These are phyloP conservation scores for Neurospora pannonica DNA, from an alignment of 495 filamentous ascomycete genomes.

Conservation along the genomic window DNA sequence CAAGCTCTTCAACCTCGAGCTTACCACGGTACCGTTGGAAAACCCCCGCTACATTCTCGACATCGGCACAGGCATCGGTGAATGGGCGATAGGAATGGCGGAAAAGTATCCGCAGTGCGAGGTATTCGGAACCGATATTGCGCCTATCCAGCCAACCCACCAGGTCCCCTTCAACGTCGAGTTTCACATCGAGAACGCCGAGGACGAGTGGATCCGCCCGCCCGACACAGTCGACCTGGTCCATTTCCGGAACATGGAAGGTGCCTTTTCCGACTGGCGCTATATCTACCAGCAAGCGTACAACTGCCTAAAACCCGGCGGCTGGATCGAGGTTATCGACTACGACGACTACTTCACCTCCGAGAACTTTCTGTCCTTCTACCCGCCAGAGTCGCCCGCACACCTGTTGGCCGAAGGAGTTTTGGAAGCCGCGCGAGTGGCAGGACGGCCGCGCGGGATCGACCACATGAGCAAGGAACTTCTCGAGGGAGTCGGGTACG, in stretches of 20 bases:
- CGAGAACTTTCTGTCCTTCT: constrained; percentile 30
- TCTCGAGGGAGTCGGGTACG: constrained; percentile 51
- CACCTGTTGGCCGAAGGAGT: constrained; percentile 25
- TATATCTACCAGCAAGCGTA: constrained; percentile 52
- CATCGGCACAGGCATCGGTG: constrained; percentile 59
- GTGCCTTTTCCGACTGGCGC: constrained; percentile 55
- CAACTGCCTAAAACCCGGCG: constrained; percentile 50
- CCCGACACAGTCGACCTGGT: constrained; percentile 54
- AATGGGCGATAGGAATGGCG: constrained; percentile 68
- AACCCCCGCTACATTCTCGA: constrained; percentile 52
- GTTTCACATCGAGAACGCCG: constrained; percentile 64
- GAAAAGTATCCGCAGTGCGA: constrained; percentile 52
- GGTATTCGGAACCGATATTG: constrained; percentile 61
- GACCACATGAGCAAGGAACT: constrained; percentile 44
- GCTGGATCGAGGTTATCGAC: constrained; percentile 56
- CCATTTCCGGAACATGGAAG: constrained; percentile 53
- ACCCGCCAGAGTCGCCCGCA: constrained; percentile 28
- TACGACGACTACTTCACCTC: constrained; percentile 35
- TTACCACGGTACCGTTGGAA: constrained; percentile 51
- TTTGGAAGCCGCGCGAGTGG: constrained; percentile 28
- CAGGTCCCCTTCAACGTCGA: constrained; percentile 54
- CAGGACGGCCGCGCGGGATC: constrained; percentile 41
- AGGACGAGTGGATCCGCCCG: constrained; percentile 46
- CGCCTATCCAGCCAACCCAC: constrained; percentile 43
- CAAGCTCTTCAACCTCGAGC: constrained; percentile 47